A percentile compares a stretch with the other conserved stretches of the same genome.
Conservation (phyloP, 164 flowering plant genomes). For the Vitis riparia region DNA sequence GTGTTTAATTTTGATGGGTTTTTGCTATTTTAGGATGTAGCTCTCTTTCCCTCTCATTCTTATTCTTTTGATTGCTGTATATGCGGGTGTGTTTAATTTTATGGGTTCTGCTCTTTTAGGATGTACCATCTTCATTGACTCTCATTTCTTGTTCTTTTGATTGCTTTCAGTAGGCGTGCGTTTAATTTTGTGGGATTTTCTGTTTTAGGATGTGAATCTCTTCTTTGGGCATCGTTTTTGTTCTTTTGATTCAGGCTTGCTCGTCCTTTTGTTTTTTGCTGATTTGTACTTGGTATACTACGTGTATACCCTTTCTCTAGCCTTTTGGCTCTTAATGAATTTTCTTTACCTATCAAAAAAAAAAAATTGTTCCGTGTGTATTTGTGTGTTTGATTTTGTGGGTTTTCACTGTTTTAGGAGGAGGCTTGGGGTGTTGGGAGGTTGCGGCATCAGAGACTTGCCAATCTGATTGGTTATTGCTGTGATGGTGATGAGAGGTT, state of each 20-base stretch:
- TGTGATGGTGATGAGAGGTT: constrained; percentile 45
- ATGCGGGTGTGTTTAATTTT: constrained; percentile 3
- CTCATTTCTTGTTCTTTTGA: background rate
- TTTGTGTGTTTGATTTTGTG: background rate
- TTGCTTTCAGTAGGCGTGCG: constrained; percentile 2
- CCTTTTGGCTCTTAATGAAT: no score
- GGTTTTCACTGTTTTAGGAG: constrained; percentile 26
- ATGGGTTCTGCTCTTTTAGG: constrained; percentile 4
- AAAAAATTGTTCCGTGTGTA: background rate
- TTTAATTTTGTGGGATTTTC: background rate
- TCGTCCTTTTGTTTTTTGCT: no score
- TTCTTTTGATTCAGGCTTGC: no score
- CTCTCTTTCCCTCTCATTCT: no score
- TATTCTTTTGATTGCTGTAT: background rate
- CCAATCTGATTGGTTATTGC: constrained; percentile 44
- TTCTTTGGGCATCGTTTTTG: no score
- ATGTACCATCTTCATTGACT: no score
- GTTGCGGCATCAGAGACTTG: constrained; percentile 35
- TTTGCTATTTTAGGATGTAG: background rate
- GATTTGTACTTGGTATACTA: no score
- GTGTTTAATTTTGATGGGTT: background rate
- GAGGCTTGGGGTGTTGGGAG: constrained; percentile 58
- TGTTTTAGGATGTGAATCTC: no score
- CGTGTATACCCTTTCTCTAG: no score
- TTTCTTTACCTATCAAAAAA: no score